Evolutionary conservation across 2,329 filamentous ascomycete genomes (phyloP).

Genomic region (Fusarium acutatum): DNA sequence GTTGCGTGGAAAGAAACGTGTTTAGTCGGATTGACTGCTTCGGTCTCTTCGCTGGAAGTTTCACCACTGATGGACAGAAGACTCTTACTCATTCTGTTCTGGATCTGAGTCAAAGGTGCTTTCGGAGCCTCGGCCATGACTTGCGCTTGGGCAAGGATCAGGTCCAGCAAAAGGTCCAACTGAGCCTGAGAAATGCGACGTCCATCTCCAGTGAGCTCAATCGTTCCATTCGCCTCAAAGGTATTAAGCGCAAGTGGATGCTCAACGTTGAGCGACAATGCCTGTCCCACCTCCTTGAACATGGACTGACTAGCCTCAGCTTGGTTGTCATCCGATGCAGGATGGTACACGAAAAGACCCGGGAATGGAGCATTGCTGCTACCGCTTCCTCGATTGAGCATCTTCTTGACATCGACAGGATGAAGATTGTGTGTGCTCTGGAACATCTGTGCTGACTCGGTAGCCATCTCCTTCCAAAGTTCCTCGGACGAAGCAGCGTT

Average conservation of each 20-base stretch:
- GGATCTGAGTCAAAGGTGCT: neutral
- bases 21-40: neutral
- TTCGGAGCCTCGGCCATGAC: neutral
- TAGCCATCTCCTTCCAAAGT: conserved; percentile 4
- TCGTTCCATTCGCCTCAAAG: neutral
- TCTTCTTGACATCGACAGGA: conserved; percentile 19
- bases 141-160: conserved; percentile 4
- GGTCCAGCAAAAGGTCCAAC: conserved; percentile 1
- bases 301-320: neutral
- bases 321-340: neutral
- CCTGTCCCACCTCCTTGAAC: conserved; percentile 13
- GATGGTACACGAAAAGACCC: conserved; percentile 18
- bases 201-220: conserved; percentile 21
- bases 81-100: neutral
- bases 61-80: neutral
- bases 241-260: conserved; percentile 16
- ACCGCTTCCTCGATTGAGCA: neutral
- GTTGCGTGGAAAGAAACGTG: neutral
- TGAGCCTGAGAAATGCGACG: conserved; percentile 14
- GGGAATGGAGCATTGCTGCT: conserved; percentile 6
- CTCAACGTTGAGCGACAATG: conserved; percentile 20
- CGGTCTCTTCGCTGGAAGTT: accelerated
- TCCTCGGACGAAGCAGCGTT: neutral
- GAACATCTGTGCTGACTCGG: neutral
- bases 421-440: conserved; percentile 2